Conservation (phyloP, 2,329 filamentous ascomycete species). For the Colletotrichum chrysophilum region DNA sequence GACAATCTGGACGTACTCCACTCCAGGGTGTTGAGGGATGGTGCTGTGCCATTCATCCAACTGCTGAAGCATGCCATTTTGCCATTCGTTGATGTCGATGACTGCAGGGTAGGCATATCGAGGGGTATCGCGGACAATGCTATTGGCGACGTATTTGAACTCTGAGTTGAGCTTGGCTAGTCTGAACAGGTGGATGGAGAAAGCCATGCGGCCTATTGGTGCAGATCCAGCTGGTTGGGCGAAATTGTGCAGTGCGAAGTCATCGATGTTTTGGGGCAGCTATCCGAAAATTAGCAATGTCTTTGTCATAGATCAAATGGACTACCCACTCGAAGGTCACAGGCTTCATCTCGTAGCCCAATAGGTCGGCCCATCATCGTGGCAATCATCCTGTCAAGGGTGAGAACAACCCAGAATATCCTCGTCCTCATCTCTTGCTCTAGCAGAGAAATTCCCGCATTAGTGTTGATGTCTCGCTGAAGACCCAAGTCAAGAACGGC, state of each 20-base stretch:
- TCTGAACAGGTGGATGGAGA: conserved; percentile 53
- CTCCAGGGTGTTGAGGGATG: not conserved
- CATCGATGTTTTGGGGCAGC: conserved; percentile 32
- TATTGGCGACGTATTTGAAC: conserved; percentile 62
- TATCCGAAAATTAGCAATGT: conserved; percentile 22
- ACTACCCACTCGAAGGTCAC: conserved; percentile 52
- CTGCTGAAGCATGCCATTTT: conserved; percentile 42
- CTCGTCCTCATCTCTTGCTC: conserved; percentile 60
- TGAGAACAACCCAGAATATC: conserved; percentile 60
- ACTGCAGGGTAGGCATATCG: conserved; percentile 53
- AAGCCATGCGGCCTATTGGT: conserved; percentile 26
- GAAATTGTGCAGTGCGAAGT: conserved; percentile 20
- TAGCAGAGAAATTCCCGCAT: conserved; percentile 46
- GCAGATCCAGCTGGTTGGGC: not conserved
- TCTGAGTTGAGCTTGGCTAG: conserved; percentile 57
- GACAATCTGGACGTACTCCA: conserved; percentile 31
- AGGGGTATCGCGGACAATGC: conserved; percentile 51
- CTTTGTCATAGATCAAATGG: not conserved
- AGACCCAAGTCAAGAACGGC: conserved; percentile 55
- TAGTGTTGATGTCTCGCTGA: conserved; percentile 50
- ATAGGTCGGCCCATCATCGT: conserved; percentile 64
- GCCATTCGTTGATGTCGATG: conserved; percentile 50
- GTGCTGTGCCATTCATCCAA: conserved; percentile 42
- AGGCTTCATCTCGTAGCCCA: conserved; percentile 59
- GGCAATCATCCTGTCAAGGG: conserved; percentile 54